These are phyloP conservation scores for Halophytophthora polymorphica DNA, from an alignment of 352 stramenopile genomes.

Conservation along the genomic window DNA sequence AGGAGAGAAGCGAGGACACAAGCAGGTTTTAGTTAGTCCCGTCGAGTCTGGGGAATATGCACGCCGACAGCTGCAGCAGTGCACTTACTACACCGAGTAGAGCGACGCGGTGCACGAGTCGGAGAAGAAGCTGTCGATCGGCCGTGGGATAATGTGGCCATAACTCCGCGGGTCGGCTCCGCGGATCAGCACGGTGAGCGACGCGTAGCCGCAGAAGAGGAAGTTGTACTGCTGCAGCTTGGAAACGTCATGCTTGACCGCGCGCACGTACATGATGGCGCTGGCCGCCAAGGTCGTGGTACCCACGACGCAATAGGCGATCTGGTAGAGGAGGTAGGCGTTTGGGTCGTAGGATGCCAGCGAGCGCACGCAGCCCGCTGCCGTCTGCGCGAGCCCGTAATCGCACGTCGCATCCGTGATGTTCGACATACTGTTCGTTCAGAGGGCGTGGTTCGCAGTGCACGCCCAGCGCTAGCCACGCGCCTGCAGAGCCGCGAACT, in stretches of 20 bases:
- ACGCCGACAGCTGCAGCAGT: not conserved
- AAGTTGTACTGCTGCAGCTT: constrained; percentile 19
- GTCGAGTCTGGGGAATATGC: not conserved
- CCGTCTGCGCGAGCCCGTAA: constrained; percentile 9
- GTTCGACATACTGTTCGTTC: constrained; percentile 1
- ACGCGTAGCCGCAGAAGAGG: constrained; percentile 13
- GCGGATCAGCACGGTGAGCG: constrained; percentile 17
- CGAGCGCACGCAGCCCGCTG: constrained; percentile 6
- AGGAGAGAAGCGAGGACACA: not conserved
- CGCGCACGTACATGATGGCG: constrained; percentile 9
- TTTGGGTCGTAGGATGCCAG: constrained; percentile 9
- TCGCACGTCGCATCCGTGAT: constrained; percentile 17
- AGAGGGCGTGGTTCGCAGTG: too few relatives aligned
- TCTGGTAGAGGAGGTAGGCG: constrained; percentile 10
- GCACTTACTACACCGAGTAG: constrained; percentile 22
- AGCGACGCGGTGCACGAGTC: constrained; percentile 23
- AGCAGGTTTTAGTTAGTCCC: not conserved
- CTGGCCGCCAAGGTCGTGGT: constrained; percentile 1
- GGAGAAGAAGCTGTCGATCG: constrained; percentile 15
- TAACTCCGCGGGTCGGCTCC: constrained; percentile 17
- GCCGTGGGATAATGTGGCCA: constrained; percentile 16
- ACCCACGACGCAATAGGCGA: constrained; percentile 12
- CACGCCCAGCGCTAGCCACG: too few relatives aligned
- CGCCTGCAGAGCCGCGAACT: too few relatives aligned
- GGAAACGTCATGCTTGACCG: constrained; percentile 13